A percentile compares a stretch with the other conserved stretches of the same genome.
Evolutionary conservation across 2,329 filamentous ascomycete genomes (phyloP).

Genomic region (Botrytis byssoidea): DNA sequence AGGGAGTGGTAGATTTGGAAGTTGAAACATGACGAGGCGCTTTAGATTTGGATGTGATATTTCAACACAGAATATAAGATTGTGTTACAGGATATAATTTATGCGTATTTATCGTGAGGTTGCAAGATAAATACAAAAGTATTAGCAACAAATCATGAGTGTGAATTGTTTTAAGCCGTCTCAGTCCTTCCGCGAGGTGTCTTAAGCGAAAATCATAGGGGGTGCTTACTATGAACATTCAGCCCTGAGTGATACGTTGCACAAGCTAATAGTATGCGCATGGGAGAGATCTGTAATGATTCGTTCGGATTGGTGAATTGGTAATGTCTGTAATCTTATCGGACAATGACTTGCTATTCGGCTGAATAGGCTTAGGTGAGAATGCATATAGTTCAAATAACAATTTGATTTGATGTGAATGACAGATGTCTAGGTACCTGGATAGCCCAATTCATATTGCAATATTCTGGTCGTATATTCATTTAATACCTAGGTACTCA

Average conservation of each 20-base stretch:
- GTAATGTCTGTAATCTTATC: background rate
- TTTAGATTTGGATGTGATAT: background rate
- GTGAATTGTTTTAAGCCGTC: too few relatives aligned
- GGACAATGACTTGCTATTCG: background rate
- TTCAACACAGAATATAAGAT: background rate
- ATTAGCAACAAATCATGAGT: background rate
- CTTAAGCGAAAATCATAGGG: constrained; percentile 9
- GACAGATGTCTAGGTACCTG: background rate
- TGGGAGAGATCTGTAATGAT: background rate
- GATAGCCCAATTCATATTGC: background rate
- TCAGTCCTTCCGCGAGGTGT: background rate
- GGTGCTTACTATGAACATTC: too few relatives aligned
- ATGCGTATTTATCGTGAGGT: too few relatives aligned
- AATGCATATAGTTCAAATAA: background rate
- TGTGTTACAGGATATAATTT: background rate
- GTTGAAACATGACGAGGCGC: background rate
- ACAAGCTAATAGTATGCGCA: background rate
- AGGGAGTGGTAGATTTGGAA: background rate
- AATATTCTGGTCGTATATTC: background rate
- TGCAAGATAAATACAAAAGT: background rate
- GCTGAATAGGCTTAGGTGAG: background rate
- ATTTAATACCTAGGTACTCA: background rate
- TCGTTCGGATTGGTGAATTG: background rate
- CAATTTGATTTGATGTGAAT: background rate
- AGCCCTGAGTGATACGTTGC: background rate